Base-by-base conservation (phyloP, 148 eudicot species). In the Nepenthes gracilis region DNA sequence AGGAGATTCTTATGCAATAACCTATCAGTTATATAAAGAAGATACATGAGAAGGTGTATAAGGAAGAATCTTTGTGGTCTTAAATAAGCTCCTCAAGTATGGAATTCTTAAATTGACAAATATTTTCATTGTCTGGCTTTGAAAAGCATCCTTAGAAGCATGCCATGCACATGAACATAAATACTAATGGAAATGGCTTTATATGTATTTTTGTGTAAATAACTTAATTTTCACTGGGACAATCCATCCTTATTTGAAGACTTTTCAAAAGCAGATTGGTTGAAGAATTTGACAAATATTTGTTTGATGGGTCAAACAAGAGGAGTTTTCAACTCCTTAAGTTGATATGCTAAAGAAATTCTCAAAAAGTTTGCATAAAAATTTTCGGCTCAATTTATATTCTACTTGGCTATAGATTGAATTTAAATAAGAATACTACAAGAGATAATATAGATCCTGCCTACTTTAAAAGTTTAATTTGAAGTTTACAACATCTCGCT, bases 181-280 rank as follows among this genome's bases (percentile, higher is more conserved):
- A 23, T 23, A 23, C 23, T 23, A 23, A 14, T 45, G 50, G 50
- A 1, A 43, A 59, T 1, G 43, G 40, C 1, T 36, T 59, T 5
- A 37, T 59, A 23, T 36, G 62, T 59, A 5, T 38, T 59, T 59
- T 4, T 59, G 38, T 59, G 62, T 38, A 6, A 15, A 60, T 60
- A 51, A 60, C 15, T 2, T 60, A 10, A 43, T 43, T n/a, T 60
- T 40, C 37, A 60, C 50, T 43, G 35, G 63, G 43, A 60, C 43
- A 14, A 45, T 60, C 12, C 2, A 11, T 5, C 36, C 58, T 32
- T 55, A 32, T 12, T 52, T 6, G 5, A 5, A 13, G 55, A 58
- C 23, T 23, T 13, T 58, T 35, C 43, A 37, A 6, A 43, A 12
- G 36, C 12, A 9, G 14, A 4, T 35, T 57, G 60, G 36, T 35